Evolutionary conservation across 495 filamentous ascomycete genomes (phyloP), one percentile per base, ranked within the genome.

Genomic region (Zalerion maritima): DNA sequence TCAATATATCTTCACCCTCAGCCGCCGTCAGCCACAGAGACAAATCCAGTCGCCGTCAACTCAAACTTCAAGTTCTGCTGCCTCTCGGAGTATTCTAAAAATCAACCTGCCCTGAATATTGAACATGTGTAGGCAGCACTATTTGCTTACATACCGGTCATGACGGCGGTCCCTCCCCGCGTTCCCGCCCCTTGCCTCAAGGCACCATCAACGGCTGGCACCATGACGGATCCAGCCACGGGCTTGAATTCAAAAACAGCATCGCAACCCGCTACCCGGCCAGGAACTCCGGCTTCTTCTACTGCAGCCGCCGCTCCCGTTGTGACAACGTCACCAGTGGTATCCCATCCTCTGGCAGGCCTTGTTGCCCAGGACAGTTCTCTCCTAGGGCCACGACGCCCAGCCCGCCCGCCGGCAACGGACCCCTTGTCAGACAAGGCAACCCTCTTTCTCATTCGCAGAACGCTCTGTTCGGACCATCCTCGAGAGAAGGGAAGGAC

Each of bases 391-490:
- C 39, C 34, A 22, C 56, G 48, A 24, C 50, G 53, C 29, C 33
- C 40, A 16, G 35, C 33, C 4, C 53, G 51, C 26, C 26, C 43
- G 13, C 26, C 44, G 29, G 28, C 45, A 2, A 28, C 52, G 20
- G 58, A 64, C 35, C 57, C 57, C 23, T 48, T 66, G 22, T 63
- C 64, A 14, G 64, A 69, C 42, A 58, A 49, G 33, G 54, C 65
- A 12, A 71, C 67, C 2, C 41, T 54, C 14, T 49, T 57, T 32
- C 50, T 71, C 18, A 60, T 70, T 46, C 58, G 65, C 14, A 56
- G 62, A 18, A 57, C 50, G 21, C 55, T 69, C 28, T 70, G 64
- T 41, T 52, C 50, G 23, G 54, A 60, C 29, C 50, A 59, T n/a
- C 42, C 51, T 19, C 46, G 52, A 22, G 59, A 64, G 50, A 60